Percentiles rank a stretch among this genome's conserved stretches.
Evolutionary conservation across 2,329 filamentous ascomycete species (phyloP).

Genomic region (Trichoderma atrobrunneum): DNA sequence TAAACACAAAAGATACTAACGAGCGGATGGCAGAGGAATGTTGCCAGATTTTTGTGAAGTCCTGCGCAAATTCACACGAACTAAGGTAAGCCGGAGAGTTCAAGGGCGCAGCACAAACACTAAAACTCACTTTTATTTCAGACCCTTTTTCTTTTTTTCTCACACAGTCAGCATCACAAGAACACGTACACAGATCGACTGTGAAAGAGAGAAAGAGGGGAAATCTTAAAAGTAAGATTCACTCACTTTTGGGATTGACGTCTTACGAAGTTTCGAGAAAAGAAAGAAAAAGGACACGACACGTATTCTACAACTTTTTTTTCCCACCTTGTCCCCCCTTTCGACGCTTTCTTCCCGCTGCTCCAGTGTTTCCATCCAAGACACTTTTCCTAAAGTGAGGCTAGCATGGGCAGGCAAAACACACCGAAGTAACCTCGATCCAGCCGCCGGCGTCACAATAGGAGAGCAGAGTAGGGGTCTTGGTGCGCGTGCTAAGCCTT

Average conservation of each 20-base stretch:
- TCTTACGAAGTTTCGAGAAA: neutral
- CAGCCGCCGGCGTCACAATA: conserved; percentile 1
- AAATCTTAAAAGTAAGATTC: neutral
- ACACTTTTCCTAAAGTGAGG: conserved; percentile 15
- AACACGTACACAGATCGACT: neutral
- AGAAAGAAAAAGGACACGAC: conserved; percentile 9
- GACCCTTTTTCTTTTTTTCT: neutral
- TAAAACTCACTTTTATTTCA: conserved; percentile 10
- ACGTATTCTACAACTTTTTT: neutral
- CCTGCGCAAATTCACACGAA: neutral
- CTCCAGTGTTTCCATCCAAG: conserved; percentile 7
- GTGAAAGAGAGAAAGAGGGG: neutral
- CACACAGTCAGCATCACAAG: conserved; percentile 6
- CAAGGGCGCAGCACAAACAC: conserved; percentile 4
- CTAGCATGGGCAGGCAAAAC: neutral
- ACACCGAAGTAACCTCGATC: neutral
- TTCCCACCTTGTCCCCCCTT: neutral
- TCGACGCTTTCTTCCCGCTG: neutral
- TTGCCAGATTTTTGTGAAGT: conserved; percentile 1
- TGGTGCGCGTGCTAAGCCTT: neutral
- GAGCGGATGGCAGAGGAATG: conserved; percentile 6
- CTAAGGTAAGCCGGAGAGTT: conserved; percentile 3
- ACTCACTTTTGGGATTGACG: neutral
- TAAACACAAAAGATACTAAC: neutral
- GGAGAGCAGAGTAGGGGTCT: neutral